Base-by-base conservation (phyloP, 1,139 yeast genomes). In the Scheffersomyces segobiensis region DNA sequence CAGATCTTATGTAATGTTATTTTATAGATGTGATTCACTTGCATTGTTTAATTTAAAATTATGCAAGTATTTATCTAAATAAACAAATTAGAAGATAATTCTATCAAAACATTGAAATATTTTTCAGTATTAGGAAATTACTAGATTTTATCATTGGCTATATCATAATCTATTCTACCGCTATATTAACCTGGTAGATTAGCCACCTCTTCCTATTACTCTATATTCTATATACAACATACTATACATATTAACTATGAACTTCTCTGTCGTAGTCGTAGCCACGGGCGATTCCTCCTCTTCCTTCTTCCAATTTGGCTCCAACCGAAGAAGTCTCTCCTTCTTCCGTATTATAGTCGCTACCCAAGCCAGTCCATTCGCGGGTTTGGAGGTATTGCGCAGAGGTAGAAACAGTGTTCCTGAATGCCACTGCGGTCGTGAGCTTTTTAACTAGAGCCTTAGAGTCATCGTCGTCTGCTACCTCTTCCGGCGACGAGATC, bases 281-380 rank as follows among this genome's bases (percentile, higher is more conserved):
- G 5, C 96, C 97, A 65, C 98, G 80, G 1, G 99, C 99, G 58
- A 93, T 85, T 49, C 99, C 99, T 1, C 84, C 81, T 53, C 88
- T 80, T 1, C 99, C 99, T 63, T 88, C 87, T 69, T 92, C 97
- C 0, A 91, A 83, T 0, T 80, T 71, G 0, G 98, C 93, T 39
- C 95, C 96, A 20, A 80, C 82, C 52, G 76, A 77, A 52, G 80
- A 85, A 51, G 69, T 74, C 1, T 73, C 78, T 5, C 76, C 82
- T n/a, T 77, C 80, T 53, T 70, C 72, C 1, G 68, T 65, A 7
- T 67, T 64, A 71, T 82, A 91, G 68, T 93, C 98, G 61, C 96
- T 88, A 0, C 99, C 99, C 48, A 95, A 78, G 0, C 99, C 99
- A 0, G 88, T 86, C 99, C 99, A 95, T 22, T 81, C 78, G 68